Conservation (phyloP, 768 basidiomycete genomes). For the Pleurotus salmoneostramineus region DNA sequence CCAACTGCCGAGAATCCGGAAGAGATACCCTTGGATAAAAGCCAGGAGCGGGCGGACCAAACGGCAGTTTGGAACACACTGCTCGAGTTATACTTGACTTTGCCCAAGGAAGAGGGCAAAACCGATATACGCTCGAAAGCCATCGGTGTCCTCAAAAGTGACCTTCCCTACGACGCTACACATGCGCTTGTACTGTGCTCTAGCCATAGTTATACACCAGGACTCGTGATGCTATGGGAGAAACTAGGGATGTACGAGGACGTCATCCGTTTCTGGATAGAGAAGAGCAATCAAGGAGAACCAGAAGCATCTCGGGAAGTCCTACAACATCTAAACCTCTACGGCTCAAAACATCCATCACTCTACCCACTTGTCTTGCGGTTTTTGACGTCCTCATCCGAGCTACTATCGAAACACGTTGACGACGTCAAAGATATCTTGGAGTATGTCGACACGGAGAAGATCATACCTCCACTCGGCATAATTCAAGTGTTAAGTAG, state of each 20-base stretch:
- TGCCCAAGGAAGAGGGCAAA: constrained; percentile 36
- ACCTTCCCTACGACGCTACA: constrained; percentile 78
- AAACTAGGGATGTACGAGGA: constrained; percentile 95
- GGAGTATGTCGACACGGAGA: constrained; percentile 73
- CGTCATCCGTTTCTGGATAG: constrained; percentile 91
- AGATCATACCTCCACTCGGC: constrained; percentile 84
- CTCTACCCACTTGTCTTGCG: constrained; percentile 86
- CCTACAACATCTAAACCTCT: constrained; percentile 66
- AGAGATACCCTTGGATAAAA: constrained; percentile 35
- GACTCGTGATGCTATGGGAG: constrained; percentile 91
- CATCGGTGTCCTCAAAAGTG: constrained; percentile 60
- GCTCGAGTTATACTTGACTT: constrained; percentile 84
- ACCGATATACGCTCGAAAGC: constrained; percentile 58
- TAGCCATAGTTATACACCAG: constrained; percentile 73
- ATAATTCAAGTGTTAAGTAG: constrained; percentile 86
- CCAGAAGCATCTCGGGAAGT: constrained; percentile 51
- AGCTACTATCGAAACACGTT: constrained; percentile 66
- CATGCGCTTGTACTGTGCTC: constrained; percentile 97
- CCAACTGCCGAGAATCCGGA: constrained; percentile 10
- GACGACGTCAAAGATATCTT: constrained; percentile 69
- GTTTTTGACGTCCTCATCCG: constrained; percentile 82
- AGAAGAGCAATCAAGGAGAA: constrained; percentile 45
- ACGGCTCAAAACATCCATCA: constrained; percentile 66
- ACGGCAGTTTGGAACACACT: constrained; percentile 93
- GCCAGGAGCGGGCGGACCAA: constrained; percentile 62